Evolutionary conservation across 495 filamentous ascomycete species (phyloP), one percentile per base, ranked within the genome.

Genomic region (Pyrenula aspistea): DNA sequence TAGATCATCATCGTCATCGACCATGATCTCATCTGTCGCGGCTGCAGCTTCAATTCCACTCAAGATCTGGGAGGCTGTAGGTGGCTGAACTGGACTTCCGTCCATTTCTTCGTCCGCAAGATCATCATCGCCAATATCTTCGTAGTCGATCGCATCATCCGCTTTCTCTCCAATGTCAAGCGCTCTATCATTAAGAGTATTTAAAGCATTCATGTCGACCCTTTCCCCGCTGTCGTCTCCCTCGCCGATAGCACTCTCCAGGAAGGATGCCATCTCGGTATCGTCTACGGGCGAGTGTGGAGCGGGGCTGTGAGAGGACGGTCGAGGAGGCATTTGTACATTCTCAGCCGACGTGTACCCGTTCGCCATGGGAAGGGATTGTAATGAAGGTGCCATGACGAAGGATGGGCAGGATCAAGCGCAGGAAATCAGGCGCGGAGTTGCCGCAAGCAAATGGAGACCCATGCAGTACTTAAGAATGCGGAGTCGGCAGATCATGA

Each of bases 111-210:
- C 74, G 49, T 54, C 58, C 22, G 54, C 22, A 10, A 61, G 56
- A 51, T 59, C 54, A 42, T 61, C 82, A 58, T 88, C 85, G 25
- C 78, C 77, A 49, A 95, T 86, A 67, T 95, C 91, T 65, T 88
- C 91, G 61, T 83, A 99, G 69, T 99, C 93, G 19, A 86, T 66
- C 15, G 87, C 87, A 71, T 91, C 85, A 42, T 86, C 86, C 10
- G 84, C 87, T 64, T 91, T 92, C 59, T 89, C 86, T 1, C 79
- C 50, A 52, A 10, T 19, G 8, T 24, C 50, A 8, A 52, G 10
- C 8, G n/a, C 8, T 4, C 22, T 4, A 52, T 52, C 50, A 52
- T 52, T 52, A 10, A 52, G 4, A 4, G 50, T 52, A 8, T 52
- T 8, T 4, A 52, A 4, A 52, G n/a, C 19, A 20, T 21, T 52